phyloP scores from a whole-genome alignment of 805 yeast genomes.

The Metschnikowia peoriensis region DNA sequence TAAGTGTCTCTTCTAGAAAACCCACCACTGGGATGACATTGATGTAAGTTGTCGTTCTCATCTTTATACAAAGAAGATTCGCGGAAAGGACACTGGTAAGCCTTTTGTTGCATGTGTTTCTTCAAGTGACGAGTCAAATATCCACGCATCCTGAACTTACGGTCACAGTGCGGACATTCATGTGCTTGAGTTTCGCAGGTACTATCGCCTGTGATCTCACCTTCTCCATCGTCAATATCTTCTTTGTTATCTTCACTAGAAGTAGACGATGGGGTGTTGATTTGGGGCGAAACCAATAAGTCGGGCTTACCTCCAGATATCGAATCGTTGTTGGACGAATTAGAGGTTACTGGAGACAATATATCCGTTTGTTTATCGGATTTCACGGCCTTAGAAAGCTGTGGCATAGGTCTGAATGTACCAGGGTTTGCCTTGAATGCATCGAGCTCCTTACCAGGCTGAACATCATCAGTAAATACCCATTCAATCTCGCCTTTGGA shows the following conservation, averaged over 20 bases:
- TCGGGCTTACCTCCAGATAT: slow-evolving; percentile 20
- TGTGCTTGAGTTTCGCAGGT: slow-evolving; percentile 26
- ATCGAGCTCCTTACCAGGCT: slow-evolving; percentile 27
- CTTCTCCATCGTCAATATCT: slow-evolving; percentile 12
- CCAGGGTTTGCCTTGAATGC: slow-evolving; percentile 21
- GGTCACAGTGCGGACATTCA: slow-evolving; percentile 49
- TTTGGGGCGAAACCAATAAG: slow-evolving; percentile 24
- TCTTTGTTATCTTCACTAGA: slow-evolving; percentile 21
- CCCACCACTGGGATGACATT: slow-evolving; percentile 58
- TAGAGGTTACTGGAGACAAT: slow-evolving; percentile 40
- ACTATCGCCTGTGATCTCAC: slow-evolving; percentile 4
- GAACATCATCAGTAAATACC: slow-evolving; percentile 47
- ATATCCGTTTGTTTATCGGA: slow-evolving; percentile 8
- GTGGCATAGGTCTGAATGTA: slow-evolving; percentile 1
- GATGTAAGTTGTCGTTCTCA: slow-evolving; percentile 39
- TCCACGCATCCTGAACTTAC: slow-evolving; percentile 50
- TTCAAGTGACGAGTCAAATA: slow-evolving; percentile 56
- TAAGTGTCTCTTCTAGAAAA: slow-evolving; percentile 60
- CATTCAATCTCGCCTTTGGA: slow-evolving; percentile 57
- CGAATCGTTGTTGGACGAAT: slow-evolving; percentile 31
- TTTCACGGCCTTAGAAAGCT: slow-evolving; percentile 2
- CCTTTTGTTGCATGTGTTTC: slow-evolving; percentile 49
- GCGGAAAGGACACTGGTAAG: slow-evolving; percentile 56
- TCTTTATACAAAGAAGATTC: slow-evolving; percentile 34
- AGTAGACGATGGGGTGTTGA: slow-evolving; percentile 30